Evolutionary conservation across 352 stramenopile genomes (phyloP), one percentile per base, ranked within the genome.

Genomic region (Phytophthora pistaciae): DNA sequence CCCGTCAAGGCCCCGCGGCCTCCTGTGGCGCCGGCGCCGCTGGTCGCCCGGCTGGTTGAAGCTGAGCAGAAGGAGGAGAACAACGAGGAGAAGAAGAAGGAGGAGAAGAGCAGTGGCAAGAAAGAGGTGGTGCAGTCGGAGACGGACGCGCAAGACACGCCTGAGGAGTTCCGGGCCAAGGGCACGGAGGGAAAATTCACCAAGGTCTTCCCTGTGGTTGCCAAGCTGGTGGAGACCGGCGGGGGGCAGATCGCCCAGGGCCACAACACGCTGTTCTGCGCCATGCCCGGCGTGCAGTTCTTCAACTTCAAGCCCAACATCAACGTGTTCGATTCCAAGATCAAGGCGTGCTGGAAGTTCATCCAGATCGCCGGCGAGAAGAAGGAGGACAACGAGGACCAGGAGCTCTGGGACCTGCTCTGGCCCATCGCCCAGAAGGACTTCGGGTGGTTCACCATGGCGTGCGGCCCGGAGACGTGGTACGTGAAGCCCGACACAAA

Each of bases 221-320:
- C 85, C 62, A 70, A 66, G 18, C 53, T 88, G n/a, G 72, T 94
- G 50, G 71, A 86, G 64, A 59, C 59, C 31, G 66, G 75, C 1
- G 87, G 87, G 11, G 93, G 87, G 87, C 79, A 91, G 65, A 82
- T 89, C n/a, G 85, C 85, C 10, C 70, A 84, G 20, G 79, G 84
- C 2, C 66, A 66, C 9, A 88, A 88, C 60, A 90, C 82, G 3
- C 58, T 91, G 57, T 92, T 93, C 53, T 91, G 87, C 50, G 80
- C 84, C 18, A 94, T 94, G 87, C 87, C 87, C 0, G 85, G 76
- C 27, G 90, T 90, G 31, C 77, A 90, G 67, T 94, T 94, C 57
- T 92, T 91, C 77, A 92, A 91, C 69, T 94, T 94, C 40, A 85
- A 85, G 42, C 87, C 87, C 23, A 94, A 93, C 70, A 84, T 94